Evolutionary conservation across 495 filamentous ascomycete species (phyloP).

Genomic region (Daldinia grandis): DNA sequence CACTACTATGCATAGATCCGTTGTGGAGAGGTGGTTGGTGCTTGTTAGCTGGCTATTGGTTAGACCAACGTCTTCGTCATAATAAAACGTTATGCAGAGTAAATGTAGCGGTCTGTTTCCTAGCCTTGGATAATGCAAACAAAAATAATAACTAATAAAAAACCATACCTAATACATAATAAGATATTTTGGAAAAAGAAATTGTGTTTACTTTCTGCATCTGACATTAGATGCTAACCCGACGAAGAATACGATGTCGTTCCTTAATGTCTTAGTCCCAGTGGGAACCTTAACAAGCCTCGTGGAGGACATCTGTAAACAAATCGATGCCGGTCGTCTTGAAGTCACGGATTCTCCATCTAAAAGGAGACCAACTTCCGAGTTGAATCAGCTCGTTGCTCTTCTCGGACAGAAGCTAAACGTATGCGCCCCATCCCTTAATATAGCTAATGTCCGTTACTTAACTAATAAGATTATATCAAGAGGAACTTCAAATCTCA

Average conservation of each 20-base stretch:
- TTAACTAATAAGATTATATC: background rate
- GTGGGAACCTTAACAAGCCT: slow-evolving; percentile 4
- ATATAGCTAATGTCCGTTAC: background rate
- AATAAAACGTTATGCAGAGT: background rate
- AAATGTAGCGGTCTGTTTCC: background rate
- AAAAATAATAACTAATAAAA: too few relatives aligned
- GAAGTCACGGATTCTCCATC: background rate
- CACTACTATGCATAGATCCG: slow-evolving; percentile 2
- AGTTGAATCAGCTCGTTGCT: background rate
- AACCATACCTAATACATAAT: background rate
- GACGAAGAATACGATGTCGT: background rate
- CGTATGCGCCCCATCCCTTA: background rate
- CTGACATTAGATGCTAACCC: background rate
- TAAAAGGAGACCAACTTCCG: background rate
- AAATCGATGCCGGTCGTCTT: background rate
- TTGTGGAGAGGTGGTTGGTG: background rate
- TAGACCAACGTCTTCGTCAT: background rate
- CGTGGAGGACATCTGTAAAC: background rate
- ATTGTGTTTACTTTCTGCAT: background rate
- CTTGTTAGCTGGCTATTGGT: background rate
- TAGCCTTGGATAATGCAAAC: background rate
- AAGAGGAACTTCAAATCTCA: slow-evolving; percentile 5
- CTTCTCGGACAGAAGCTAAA: background rate
- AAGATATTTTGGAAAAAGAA: background rate
- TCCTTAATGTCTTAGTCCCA: slow-evolving; percentile 1